A percentile compares a stretch with the other conserved stretches of the same genome.
These are phyloP conservation scores for Candolleomyces aberdarensis DNA, from an alignment of 768 basidiomycete species.

Conservation along the genomic window DNA sequence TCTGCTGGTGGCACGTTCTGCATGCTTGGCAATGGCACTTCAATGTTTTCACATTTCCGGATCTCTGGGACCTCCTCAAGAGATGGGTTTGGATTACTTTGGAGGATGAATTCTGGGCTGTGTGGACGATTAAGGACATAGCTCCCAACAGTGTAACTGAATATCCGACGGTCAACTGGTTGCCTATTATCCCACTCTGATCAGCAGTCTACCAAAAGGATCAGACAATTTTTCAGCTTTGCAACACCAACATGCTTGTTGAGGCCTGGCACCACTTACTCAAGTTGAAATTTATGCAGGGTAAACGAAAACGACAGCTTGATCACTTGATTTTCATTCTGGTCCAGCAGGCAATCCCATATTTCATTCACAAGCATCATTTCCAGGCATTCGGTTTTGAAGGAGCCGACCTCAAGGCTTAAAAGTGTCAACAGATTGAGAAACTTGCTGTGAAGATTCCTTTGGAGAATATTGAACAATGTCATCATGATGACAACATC, in stretches of 20 bases:
- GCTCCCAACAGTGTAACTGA: background rate
- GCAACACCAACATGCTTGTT: constrained; percentile 2
- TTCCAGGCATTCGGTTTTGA: constrained; percentile 20
- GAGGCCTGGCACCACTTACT: constrained; percentile 23
- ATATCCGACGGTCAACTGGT: background rate
- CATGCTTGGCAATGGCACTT: background rate
- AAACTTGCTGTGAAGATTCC: background rate
- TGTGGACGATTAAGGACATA: background rate
- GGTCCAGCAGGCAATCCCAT: constrained; percentile 10
- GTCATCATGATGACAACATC: background rate
- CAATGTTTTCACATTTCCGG: background rate
- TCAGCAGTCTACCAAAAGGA: background rate
- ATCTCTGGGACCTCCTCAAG: constrained; percentile 1
- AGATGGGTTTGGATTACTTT: background rate
- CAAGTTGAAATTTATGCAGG: constrained; percentile 23
- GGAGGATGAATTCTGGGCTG: background rate
- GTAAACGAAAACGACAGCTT: constrained; percentile 17
- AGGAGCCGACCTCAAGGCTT: constrained; percentile 15
- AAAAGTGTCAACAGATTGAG: constrained; percentile 4
- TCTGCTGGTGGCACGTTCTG: constrained; percentile 1
- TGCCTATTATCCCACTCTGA: background rate
- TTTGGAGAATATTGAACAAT: constrained; percentile 2
- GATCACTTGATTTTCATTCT: constrained; percentile 22
- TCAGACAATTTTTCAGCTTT: background rate
- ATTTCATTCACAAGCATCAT: constrained; percentile 14